These are phyloP conservation scores for Solanum piurae DNA, from an alignment of 257 asterid species.

Conservation along the genomic window DNA sequence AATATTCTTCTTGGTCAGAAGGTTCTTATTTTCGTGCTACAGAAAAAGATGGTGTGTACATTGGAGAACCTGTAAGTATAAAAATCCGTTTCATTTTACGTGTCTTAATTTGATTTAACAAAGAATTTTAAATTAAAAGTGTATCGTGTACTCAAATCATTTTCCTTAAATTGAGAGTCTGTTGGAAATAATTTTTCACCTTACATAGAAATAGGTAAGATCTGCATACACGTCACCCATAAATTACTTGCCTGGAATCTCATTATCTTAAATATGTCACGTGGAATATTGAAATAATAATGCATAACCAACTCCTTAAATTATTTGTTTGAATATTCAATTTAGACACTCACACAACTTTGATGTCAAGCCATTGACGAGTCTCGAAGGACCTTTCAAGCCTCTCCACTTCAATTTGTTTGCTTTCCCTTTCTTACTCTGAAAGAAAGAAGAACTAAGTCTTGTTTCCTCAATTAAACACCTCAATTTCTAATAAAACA, in stretches of 20 bases:
- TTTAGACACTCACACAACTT: too few species aligned
- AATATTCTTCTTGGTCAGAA: conserved; percentile 14
- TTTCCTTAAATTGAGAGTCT: too few species aligned
- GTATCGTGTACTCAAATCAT: background rate
- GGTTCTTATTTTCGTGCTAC: conserved; percentile 30
- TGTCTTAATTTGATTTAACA: background rate
- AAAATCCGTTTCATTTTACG: background rate
- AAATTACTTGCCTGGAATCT: too few species aligned
- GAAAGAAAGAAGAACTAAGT: background rate
- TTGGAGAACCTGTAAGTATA: conserved; percentile 36
- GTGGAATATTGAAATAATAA: background rate
- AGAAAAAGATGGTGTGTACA: conserved; percentile 24
- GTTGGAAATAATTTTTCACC: too few species aligned
- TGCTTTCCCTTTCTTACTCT: too few species aligned
- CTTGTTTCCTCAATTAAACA: background rate
- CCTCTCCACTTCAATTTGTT: too few species aligned
- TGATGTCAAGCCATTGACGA: too few species aligned
- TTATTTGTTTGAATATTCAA: too few species aligned
- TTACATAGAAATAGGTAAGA: too few species aligned
- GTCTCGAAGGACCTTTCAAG: too few species aligned
- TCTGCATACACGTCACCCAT: too few species aligned
- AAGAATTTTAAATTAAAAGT: background rate
- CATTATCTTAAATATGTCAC: background rate
- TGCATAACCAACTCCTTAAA: too few species aligned
- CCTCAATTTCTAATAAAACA: background rate